These are phyloP conservation scores for Saccharomycopsis sp. DNA, from an alignment of 805 yeast genomes.

Conservation along the genomic window DNA sequence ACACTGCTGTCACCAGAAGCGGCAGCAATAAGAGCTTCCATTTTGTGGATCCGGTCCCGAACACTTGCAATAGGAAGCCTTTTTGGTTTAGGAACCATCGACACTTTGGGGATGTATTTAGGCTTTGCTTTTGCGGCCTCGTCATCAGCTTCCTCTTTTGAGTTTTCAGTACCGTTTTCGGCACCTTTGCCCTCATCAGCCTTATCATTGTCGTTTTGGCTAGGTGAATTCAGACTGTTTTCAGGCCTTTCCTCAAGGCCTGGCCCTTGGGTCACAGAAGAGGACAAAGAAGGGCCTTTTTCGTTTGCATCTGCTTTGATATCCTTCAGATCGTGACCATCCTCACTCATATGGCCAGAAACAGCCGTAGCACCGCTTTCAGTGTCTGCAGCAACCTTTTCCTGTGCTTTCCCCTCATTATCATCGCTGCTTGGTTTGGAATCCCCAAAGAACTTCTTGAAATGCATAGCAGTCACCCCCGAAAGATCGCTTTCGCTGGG, in stretches of 20 bases:
- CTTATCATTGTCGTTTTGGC: background rate
- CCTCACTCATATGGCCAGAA: background rate
- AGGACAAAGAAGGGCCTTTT: background rate
- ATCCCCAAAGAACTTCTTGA: slow-evolving; percentile 27
- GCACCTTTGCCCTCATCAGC: background rate
- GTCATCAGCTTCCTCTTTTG: too few species aligned
- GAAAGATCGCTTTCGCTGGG: slow-evolving; percentile 94
- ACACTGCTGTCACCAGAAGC: background rate
- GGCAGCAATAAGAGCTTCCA: slow-evolving; percentile 19
- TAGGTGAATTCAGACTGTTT: background rate
- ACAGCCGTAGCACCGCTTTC: background rate
- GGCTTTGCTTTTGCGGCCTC: background rate
- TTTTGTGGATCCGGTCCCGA: slow-evolving; percentile 19
- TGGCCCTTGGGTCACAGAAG: background rate
- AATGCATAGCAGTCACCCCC: slow-evolving; percentile 49
- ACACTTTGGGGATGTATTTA: background rate
- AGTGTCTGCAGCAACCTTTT: slow-evolving; percentile 6
- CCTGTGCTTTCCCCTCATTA: slow-evolving; percentile 10
- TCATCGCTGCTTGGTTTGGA: background rate
- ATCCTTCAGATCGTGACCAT: background rate
- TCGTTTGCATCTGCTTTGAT: background rate
- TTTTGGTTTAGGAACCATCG: slow-evolving; percentile 1
- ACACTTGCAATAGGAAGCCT: slow-evolving; percentile 12
- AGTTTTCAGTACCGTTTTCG: background rate
- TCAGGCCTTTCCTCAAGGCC: background rate